These are phyloP conservation scores for Geotrichum siamense DNA, from an alignment of 1,139 yeast genomes.

Conservation along the genomic window DNA sequence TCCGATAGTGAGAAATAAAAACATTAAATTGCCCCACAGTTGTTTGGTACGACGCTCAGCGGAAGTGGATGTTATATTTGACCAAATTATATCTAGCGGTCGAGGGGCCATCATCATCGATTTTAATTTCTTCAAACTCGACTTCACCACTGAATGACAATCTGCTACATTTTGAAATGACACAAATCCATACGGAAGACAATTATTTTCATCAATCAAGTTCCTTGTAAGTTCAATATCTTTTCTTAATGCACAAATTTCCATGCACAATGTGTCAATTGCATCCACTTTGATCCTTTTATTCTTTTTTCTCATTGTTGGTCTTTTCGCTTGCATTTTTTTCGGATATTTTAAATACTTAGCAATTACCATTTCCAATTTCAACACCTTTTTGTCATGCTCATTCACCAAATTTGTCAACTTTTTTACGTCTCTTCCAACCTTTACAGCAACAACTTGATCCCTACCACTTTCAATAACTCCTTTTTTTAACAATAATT, in stretches of 20 bases:
- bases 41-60: constrained; percentile 33
- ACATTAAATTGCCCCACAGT: constrained; percentile 34
- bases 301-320: constrained; percentile 16
- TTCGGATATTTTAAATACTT: constrained; percentile 31
- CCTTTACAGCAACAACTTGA: constrained; percentile 28
- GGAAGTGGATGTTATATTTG: constrained; percentile 30
- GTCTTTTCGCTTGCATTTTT: constrained; percentile 24
- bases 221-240: constrained; percentile 28
- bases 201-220: constrained; percentile 19
- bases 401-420: constrained; percentile 28
- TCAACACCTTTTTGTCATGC: constrained; percentile 28
- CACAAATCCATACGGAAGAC: constrained; percentile 36
- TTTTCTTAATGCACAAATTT: constrained; percentile 25
- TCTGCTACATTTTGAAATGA: constrained; percentile 30
- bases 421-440: constrained; percentile 32
- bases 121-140: no score
- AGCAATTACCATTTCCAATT: constrained; percentile 32
- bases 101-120: constrained; percentile 31
- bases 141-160: constrained; percentile 28
- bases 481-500: constrained; percentile 25
- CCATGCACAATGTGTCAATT: constrained; percentile 28
- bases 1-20: constrained; percentile 28
- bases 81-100: constrained; percentile 38
- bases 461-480: constrained; percentile 4
- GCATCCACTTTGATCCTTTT: constrained; percentile 29